Evolutionary conservation across 2,329 filamentous ascomycete species (phyloP).

Genomic region (Exophiala calicioides): DNA sequence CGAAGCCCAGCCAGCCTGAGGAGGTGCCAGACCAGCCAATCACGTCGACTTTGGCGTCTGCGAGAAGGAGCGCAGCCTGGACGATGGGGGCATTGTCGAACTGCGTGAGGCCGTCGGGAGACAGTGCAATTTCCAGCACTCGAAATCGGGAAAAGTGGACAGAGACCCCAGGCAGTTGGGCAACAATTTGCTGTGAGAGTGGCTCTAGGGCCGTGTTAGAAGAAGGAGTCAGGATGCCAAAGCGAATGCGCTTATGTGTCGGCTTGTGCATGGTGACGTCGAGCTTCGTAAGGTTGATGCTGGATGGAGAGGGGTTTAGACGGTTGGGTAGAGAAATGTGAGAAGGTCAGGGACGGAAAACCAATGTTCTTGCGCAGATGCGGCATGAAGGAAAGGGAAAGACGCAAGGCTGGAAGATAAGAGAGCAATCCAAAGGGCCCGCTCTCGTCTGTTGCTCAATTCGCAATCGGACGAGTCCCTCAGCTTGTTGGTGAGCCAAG

Average conservation of each 20-base stretch:
- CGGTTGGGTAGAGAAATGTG: too few relatives aligned
- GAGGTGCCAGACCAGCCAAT: slow-evolving; percentile 45
- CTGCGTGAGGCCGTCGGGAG: slow-evolving; percentile 36
- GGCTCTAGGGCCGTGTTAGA: slow-evolving; percentile 50
- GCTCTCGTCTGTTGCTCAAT: too few relatives aligned
- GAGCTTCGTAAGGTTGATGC: too few relatives aligned
- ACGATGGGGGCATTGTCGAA: slow-evolving; percentile 37
- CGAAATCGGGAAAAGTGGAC: slow-evolving; percentile 48
- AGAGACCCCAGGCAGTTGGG: slow-evolving; percentile 36
- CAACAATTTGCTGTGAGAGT: slow-evolving; percentile 42
- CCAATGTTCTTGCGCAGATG: too few relatives aligned
- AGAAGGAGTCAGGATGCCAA: slow-evolving; percentile 48
- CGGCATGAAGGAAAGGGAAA: too few relatives aligned
- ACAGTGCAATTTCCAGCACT: slow-evolving; percentile 43
- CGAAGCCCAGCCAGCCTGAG: slow-evolving; percentile 44
- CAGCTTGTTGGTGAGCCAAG: too few relatives aligned
- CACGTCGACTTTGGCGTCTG: slow-evolving; percentile 42
- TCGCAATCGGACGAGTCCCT: too few relatives aligned
- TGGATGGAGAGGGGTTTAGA: too few relatives aligned
- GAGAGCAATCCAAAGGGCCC: too few relatives aligned
- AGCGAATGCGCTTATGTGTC: slow-evolving; percentile 12
- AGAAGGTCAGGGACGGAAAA: too few relatives aligned
- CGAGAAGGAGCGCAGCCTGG: slow-evolving; percentile 38
- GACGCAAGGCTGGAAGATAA: too few relatives aligned
- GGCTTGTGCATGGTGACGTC: too few relatives aligned